These are phyloP conservation scores for Coniochaeta sp. DNA, from an alignment of 2,329 filamentous ascomycete species.

Conservation along the genomic window DNA sequence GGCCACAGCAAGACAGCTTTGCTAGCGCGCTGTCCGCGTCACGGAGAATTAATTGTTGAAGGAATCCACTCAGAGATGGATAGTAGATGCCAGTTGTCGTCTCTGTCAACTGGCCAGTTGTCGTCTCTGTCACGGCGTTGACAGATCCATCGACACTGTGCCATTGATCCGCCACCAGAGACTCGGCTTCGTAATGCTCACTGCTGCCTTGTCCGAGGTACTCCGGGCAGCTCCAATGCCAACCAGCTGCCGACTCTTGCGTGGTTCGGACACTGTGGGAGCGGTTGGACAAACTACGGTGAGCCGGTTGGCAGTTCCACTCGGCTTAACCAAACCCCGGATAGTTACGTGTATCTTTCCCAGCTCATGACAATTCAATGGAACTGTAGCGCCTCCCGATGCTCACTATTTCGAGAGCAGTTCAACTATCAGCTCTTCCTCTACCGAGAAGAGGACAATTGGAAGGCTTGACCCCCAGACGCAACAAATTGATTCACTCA, in stretches of 20 bases:
- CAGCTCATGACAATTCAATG: neutral
- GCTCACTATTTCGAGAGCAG: neutral
- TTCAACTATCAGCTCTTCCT: neutral
- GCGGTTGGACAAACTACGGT: neutral
- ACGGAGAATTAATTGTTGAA: neutral
- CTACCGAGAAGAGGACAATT: neutral
- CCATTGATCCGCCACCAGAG: neutral
- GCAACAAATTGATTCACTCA: neutral
- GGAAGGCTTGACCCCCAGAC: neutral
- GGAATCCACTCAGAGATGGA: neutral
- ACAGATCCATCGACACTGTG: neutral
- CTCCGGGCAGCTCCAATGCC: neutral
- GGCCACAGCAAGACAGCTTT: neutral
- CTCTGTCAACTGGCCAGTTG: neutral
- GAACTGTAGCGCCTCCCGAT: neutral
- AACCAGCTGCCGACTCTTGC: neutral
- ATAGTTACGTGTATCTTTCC: neutral
- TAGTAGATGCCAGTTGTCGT: neutral
- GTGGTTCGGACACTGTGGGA: neutral
- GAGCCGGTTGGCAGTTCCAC: neutral
- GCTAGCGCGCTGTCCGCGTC: neutral
- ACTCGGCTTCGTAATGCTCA: neutral
- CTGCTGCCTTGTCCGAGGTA: neutral
- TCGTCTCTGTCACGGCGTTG: neutral
- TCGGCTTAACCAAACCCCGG: neutral